Evolutionary conservation across 1,139 yeast species (phyloP).

Genomic region (Debaryomyces udenii): DNA sequence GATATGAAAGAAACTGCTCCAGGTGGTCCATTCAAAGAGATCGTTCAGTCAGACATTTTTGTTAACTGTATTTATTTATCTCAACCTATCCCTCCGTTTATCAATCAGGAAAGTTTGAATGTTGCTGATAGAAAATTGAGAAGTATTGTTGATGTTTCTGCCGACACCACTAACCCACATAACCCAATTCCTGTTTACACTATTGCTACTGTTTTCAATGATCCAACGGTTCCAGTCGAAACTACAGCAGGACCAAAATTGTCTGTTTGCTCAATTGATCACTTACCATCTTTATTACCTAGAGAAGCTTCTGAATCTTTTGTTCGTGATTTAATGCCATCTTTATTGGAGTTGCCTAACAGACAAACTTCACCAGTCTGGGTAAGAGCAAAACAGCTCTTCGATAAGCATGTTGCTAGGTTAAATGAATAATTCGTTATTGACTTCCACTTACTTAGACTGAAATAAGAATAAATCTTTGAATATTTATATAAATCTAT

Average conservation of each 20-base stretch:
- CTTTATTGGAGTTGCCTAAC: conserved; percentile 78
- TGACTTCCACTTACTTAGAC: background rate
- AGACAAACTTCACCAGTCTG: conserved; percentile 86
- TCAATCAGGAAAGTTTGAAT: conserved; percentile 70
- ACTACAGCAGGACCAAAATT: conserved; percentile 80
- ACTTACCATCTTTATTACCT: conserved; percentile 91
- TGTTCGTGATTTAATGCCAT: conserved; percentile 83
- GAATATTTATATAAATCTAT: conserved; percentile 23
- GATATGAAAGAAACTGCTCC: conserved; percentile 94
- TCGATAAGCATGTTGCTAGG: conserved; percentile 79
- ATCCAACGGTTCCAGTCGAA: conserved; percentile 85
- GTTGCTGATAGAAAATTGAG: conserved; percentile 70
- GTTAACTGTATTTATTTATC: conserved; percentile 95
- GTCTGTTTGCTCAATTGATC: conserved; percentile 95
- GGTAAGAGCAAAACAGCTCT: conserved; percentile 83
- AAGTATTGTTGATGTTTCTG: conserved; percentile 95
- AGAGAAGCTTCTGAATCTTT: conserved; percentile 96
- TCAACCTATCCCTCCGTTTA: conserved; percentile 90
- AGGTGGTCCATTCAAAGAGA: conserved; percentile 97
- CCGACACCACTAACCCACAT: conserved; percentile 98
- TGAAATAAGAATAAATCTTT: background rate
- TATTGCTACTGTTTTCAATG: conserved; percentile 84
- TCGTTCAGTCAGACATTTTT: conserved; percentile 83
- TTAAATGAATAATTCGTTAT: conserved; percentile 24
- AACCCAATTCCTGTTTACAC: conserved; percentile 95